Evolutionary conservation across 371 early-diverging fungal species (phyloP).

Genomic region (Globomyces sp.): DNA sequence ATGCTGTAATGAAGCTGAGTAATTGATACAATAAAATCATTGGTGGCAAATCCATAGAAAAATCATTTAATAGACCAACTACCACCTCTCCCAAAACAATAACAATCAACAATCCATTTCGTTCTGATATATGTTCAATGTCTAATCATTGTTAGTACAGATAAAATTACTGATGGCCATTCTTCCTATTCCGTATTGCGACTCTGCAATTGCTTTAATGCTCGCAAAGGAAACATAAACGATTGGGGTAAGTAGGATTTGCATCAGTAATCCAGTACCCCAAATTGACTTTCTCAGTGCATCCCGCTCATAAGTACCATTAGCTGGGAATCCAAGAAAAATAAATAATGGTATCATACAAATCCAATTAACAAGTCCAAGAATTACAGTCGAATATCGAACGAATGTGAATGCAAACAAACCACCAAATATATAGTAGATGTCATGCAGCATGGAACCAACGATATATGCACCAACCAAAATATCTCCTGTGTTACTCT

Average conservation of each 20-base stretch:
- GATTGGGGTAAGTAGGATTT: background rate
- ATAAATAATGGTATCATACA: background rate
- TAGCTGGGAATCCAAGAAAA: background rate
- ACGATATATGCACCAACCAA: slow-evolving; percentile 8
- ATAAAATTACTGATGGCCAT: slow-evolving; percentile 1
- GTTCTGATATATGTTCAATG: slow-evolving; percentile 34
- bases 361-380: background rate
- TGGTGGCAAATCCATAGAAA: background rate
- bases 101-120: slow-evolving; percentile 22
- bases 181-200: too few species aligned
- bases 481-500: slow-evolving; percentile 20
- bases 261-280: background rate
- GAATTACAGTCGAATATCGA: background rate
- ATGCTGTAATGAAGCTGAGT: slow-evolving; percentile 19
- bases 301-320: background rate
- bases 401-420: background rate
- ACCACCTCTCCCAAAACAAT: slow-evolving; percentile 32
- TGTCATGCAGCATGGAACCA: background rate
- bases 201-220: too few species aligned
- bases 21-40: background rate
- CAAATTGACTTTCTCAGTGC: background rate
- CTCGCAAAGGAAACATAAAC: too few species aligned
- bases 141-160: slow-evolving; percentile 6
- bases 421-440: background rate
- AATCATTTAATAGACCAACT: slow-evolving; percentile 21